Evolutionary conservation across 352 stramenopile genomes (phyloP).

Genomic region (Globisporangium perplexum): DNA sequence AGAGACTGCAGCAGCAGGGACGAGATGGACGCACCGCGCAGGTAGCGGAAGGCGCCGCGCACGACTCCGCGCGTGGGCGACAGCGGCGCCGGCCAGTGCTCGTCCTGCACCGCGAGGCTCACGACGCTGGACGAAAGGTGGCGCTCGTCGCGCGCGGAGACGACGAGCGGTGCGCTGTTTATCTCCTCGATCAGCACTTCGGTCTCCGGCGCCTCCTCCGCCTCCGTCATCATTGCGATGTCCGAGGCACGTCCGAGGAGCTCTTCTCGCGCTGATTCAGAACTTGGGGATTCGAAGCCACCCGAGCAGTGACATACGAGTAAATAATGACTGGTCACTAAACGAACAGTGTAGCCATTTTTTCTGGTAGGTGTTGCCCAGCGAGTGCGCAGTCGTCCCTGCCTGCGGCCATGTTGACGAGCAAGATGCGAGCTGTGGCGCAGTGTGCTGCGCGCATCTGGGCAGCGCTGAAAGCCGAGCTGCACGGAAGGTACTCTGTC

Average conservation of each 20-base stretch:
- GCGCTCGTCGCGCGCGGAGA: conserved; percentile 20
- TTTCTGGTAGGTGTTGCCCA: too few relatives aligned
- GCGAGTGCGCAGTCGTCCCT: too few relatives aligned
- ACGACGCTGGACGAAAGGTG: conserved; percentile 44
- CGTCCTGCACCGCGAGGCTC: conserved; percentile 49
- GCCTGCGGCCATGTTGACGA: too few relatives aligned
- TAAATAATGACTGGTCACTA: too few relatives aligned
- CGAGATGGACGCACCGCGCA: conserved; percentile 23
- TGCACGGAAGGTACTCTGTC: conserved; percentile 19
- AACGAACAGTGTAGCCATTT: too few relatives aligned
- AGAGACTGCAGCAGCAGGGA: too few relatives aligned
- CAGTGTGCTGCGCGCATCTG: not conserved
- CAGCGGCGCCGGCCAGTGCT: conserved; percentile 43
- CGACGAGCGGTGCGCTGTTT: conserved; percentile 4
- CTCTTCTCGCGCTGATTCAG: too few relatives aligned
- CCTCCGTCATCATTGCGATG: too few relatives aligned
- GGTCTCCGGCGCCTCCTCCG: not conserved
- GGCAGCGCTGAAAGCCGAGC: conserved; percentile 11
- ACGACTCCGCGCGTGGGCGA: conserved; percentile 27
- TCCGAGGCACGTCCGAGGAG: too few relatives aligned
- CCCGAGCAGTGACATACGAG: too few relatives aligned
- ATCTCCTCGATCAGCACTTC: conserved; percentile 7
- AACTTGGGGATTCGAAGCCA: too few relatives aligned
- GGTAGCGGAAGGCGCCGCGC: conserved; percentile 46
- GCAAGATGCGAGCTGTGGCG: too few relatives aligned